Evolutionary conservation across 106 monocot genomes (phyloP).

Genomic region (Agapanthus africanus): DNA sequence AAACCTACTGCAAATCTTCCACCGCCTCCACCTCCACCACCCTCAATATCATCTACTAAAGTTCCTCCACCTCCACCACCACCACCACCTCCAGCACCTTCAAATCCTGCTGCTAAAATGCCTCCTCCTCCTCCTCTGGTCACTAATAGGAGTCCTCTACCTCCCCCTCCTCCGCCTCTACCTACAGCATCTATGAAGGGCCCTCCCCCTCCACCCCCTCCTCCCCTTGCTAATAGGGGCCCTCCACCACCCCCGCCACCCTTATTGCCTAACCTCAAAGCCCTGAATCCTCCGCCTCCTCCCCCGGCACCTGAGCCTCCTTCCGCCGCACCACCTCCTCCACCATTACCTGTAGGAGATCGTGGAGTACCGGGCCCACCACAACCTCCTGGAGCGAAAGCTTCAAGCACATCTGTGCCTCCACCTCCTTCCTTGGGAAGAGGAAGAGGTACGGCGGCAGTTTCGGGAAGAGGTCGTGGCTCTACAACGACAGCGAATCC

Average conservation of each 20-base stretch:
- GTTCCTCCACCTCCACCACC: conserved; percentile 14
- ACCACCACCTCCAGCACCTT: conserved; percentile 33
- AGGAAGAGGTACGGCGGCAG: conserved; percentile 29
- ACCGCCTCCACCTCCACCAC: conserved; percentile 3
- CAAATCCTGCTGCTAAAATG: conserved; percentile 12
- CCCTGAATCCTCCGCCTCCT: conserved; percentile 12
- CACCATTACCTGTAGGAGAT: conserved; percentile 23
- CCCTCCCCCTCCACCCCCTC: conserved; percentile 42
- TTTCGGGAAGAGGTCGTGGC: conserved; percentile 50
- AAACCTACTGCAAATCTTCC: conserved; percentile 20
- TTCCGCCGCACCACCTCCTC: conserved; percentile 15
- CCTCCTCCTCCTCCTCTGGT: conserved; percentile 9
- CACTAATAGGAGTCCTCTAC: conserved; percentile 1
- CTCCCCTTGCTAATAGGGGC: conserved; percentile 9
- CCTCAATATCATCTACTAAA: conserved; percentile 13
- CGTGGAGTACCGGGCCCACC: conserved; percentile 31
- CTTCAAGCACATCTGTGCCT: conserved; percentile 29
- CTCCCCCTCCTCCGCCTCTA: conserved; percentile 17
- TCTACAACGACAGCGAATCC: conserved; percentile 20
- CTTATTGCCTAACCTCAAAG: conserved; percentile 6
- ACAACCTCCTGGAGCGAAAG: conserved; percentile 38
- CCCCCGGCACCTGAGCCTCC: conserved; percentile 31
- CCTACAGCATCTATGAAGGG: conserved; percentile 2
- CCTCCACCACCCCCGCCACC: conserved; percentile 26
- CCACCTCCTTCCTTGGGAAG: conserved; percentile 51